Conservation (phyloP, 352 stramenopile genomes). For the Globisporangium cylindrosporum region DNA sequence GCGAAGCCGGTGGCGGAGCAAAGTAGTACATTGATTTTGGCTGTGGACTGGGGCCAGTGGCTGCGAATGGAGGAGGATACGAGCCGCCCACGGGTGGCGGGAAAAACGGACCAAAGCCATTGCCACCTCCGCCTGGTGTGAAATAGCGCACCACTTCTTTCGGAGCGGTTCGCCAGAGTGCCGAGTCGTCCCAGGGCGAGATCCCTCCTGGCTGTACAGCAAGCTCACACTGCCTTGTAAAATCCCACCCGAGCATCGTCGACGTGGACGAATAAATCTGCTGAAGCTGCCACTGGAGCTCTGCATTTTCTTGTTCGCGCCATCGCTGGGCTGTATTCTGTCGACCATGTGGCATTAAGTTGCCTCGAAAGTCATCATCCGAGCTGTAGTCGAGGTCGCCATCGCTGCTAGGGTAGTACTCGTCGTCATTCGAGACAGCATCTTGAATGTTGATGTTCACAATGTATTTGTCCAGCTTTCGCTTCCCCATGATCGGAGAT, state of each 20-base stretch:
- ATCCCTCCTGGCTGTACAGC: constrained; percentile 7
- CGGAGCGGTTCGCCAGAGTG: constrained; percentile 63
- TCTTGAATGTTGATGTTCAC: constrained; percentile 43
- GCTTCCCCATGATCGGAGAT: constrained; percentile 36
- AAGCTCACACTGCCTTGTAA: constrained; percentile 53
- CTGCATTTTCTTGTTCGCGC: constrained; percentile 43
- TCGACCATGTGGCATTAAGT: not conserved
- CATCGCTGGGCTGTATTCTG: constrained; percentile 21
- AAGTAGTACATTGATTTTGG: constrained; percentile 56
- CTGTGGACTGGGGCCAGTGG: not conserved
- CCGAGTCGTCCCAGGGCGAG: constrained; percentile 44
- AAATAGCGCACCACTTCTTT: constrained; percentile 77
- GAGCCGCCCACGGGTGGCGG: constrained; percentile 10
- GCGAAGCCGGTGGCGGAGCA: not conserved
- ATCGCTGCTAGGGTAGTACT: constrained; percentile 16
- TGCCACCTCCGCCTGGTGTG: constrained; percentile 30
- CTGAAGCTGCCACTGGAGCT: constrained; percentile 67
- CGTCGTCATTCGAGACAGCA: constrained; percentile 27
- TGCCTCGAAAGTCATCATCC: constrained; percentile 2
- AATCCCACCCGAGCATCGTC: constrained; percentile 76
- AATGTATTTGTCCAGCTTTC: constrained; percentile 73
- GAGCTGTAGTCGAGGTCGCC: constrained; percentile 10
- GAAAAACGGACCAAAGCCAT: constrained; percentile 24
- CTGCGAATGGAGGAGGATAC: constrained; percentile 12
- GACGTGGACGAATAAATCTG: constrained; percentile 74